Percentiles rank a stretch among this genome's conserved stretches.
phyloP scores from a whole-genome alignment of 1,284 basidiomycete genomes.

The Trametes versicolor region DNA sequence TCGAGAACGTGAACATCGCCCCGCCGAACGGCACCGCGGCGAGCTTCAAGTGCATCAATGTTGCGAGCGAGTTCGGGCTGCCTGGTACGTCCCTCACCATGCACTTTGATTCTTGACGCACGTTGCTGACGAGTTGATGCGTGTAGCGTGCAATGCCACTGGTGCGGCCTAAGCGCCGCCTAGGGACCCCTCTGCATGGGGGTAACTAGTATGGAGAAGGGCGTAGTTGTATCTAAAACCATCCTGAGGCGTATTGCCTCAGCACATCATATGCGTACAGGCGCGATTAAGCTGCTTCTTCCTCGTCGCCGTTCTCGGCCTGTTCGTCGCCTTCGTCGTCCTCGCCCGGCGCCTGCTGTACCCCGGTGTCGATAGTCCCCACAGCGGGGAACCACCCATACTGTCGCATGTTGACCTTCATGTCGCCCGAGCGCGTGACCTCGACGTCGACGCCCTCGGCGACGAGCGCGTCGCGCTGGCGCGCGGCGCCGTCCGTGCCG shows the following conservation, averaged over 20 bases:
- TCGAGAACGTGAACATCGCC: constrained; percentile 53
- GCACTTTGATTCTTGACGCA: not conserved
- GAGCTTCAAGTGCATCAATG: constrained; percentile 58
- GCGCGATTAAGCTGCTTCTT: not conserved
- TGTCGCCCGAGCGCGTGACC: constrained; percentile 53
- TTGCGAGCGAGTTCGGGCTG: constrained; percentile 54
- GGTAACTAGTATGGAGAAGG: no score
- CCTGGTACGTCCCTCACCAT: constrained; percentile 39
- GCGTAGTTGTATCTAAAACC: no score
- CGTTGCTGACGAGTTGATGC: not conserved
- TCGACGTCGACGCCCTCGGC: constrained; percentile 78
- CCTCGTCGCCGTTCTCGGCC: not conserved
- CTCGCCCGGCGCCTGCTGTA: constrained; percentile 8
- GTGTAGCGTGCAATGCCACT: constrained; percentile 26
- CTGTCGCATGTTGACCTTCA: constrained; percentile 57
- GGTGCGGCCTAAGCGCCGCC: constrained; percentile 14
- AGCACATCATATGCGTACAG: no score
- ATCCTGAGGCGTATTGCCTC: no score
- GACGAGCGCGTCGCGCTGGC: constrained; percentile 72
- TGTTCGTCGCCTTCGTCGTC: constrained; percentile 9
- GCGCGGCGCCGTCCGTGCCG: constrained; percentile 70
- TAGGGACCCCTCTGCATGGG: no score
- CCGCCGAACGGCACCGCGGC: constrained; percentile 50
- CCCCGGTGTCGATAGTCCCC: constrained; percentile 39
- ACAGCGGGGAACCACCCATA: constrained; percentile 71